These are phyloP conservation scores for Neurospora cerealis DNA, from an alignment of 495 filamentous ascomycete species.

Conservation along the genomic window DNA sequence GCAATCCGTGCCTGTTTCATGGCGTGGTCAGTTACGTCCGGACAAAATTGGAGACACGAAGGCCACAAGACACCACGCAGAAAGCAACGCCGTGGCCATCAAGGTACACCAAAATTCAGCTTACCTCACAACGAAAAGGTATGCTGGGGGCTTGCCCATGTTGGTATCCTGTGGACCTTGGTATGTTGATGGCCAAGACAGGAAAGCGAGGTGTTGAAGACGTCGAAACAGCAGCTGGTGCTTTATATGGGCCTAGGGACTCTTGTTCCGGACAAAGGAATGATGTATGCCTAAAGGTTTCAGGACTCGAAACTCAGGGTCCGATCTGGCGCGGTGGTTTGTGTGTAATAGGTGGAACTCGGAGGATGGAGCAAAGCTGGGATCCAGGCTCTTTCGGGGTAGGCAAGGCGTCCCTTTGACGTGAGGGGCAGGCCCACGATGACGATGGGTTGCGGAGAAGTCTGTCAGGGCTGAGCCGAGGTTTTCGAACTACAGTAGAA, in stretches of 20 bases:
- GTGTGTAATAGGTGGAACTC: not conserved
- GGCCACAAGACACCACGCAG: not conserved
- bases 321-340: not conserved
- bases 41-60: not conserved
- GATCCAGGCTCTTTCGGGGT: not conserved
- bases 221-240: not conserved
- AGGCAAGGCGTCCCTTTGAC: not conserved
- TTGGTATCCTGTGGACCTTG: not conserved
- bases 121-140: slow-evolving; percentile 73
- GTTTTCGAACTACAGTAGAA: not conserved
- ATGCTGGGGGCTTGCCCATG: slow-evolving; percentile 40
- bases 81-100: not conserved
- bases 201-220: not conserved
- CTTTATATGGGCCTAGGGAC: not conserved
- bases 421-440: not conserved
- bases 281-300: not conserved
- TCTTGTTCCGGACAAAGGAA: not conserved
- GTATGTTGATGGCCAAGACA: not conserved
- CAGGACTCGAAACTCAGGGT: not conserved
- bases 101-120: slow-evolving; percentile 11
- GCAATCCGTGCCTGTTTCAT: slow-evolving; percentile 66
- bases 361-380: not conserved
- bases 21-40: not conserved
- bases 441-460: not conserved
- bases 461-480: not conserved